Percentiles rank a stretch among this genome's conserved stretches.
phyloP scores from a whole-genome alignment of 345 rosid genomes.

The Euphorbia peplus region DNA sequence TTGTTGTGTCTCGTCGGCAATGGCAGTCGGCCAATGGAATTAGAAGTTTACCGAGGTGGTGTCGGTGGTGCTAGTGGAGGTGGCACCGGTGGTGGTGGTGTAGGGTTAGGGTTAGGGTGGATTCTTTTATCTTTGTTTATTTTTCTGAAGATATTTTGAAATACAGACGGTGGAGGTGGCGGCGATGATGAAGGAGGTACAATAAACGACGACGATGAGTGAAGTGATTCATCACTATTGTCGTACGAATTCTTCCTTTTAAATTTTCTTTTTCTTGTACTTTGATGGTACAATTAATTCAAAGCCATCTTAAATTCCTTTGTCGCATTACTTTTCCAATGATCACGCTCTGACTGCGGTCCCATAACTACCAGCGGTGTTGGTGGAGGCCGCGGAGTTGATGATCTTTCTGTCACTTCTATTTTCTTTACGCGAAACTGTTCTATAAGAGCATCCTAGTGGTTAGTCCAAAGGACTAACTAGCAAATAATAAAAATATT shows the following conservation, averaged over 20 bases:
- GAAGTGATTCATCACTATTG: constrained; percentile 19
- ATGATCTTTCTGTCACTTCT: constrained; percentile 26
- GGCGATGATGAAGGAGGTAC: constrained; percentile 48
- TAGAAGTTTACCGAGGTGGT: constrained; percentile 21
- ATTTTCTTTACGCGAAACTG: constrained; percentile 35
- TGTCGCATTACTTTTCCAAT: constrained; percentile 44
- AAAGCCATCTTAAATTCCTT: constrained; percentile 71
- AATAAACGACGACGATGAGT: constrained; percentile 15
- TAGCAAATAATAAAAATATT: no score
- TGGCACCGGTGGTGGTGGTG: constrained; percentile 37
- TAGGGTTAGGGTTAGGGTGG: constrained; percentile 39
- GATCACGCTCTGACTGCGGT: constrained; percentile 14
- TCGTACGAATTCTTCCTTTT: constrained; percentile 30
- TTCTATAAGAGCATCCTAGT: no score
- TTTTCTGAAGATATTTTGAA: constrained; percentile 59
- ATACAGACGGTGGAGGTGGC: constrained; percentile 67
- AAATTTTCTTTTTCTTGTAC: constrained; percentile 60
- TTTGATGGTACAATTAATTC: constrained; percentile 51
- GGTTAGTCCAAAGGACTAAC: no score
- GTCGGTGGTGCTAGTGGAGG: constrained; percentile 38
- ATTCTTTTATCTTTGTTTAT: constrained; percentile 55
- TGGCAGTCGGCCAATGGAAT: constrained; percentile 54
- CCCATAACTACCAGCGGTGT: constrained; percentile 21
- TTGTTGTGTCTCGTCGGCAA: constrained; percentile 41
- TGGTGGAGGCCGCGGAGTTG: constrained; percentile 37